Evolutionary conservation across 192 early-diverging fungal species (phyloP), one percentile per base, ranked within the genome.

Genomic region (Coemansia sp.): DNA sequence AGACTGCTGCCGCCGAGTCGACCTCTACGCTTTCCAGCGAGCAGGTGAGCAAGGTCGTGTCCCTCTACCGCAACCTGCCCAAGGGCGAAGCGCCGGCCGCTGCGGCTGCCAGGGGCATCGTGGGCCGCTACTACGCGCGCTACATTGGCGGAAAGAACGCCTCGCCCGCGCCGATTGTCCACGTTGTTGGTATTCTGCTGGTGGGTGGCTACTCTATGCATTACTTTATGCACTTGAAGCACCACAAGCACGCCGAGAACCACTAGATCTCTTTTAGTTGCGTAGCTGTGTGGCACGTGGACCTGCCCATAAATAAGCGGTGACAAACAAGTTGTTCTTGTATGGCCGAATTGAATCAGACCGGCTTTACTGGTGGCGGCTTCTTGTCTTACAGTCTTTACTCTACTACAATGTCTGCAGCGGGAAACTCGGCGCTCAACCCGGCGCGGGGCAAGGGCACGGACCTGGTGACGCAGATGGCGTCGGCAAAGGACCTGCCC

Each of bases 211-310:
- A 88, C 76, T 63, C 80, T 59, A 78, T 83, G 44, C 82, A 88
- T 59, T 88, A 88, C 67, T 64, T 80, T 59, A 82, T 81, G 81
- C 85, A 87, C 78, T 68, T 87, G 67, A 82, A 71, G 79, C 79
- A 85, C 80, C 86, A 88, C 84, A 88, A 85, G 84, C 82, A 80
- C 69, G 81, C 78, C 43, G 84, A 83, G 63, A 80, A 88, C 81
- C 86, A 88, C 67, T 88, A 85, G 63, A 66, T 3, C 6, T 20
- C 19, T 40, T 28, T 42, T 31, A 22, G 7, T n/a, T 16, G 36
- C 7, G 16, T 20, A 7, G 18, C 19, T 10, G 21, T 38, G 21
- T 19, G 21, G 18, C 36, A 38, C 36, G 36, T 38, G 36, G 18
- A 38, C 11, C 3, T 5, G 34, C 4, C 14, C 7, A 36, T 8